Evolutionary conservation across 164 flowering plant species (phyloP).

Genomic region (Amborella trichopoda): DNA sequence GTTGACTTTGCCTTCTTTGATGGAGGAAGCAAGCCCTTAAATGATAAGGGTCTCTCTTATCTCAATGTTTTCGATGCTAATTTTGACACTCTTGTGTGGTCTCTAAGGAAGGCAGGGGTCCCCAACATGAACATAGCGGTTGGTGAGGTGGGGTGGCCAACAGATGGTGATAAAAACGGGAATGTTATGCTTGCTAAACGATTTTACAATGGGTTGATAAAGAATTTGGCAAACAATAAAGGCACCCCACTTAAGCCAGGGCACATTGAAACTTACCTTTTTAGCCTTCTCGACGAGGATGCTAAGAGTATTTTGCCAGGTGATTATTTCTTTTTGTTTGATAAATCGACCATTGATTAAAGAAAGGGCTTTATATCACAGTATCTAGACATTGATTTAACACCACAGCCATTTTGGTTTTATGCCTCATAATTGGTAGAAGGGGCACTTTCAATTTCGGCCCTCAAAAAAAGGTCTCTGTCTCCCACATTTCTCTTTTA

Average conservation of each 20-base stretch:
- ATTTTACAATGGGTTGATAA: slow-evolving; percentile 72
- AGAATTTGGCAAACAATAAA: slow-evolving; percentile 38
- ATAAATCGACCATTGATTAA: too few relatives aligned
- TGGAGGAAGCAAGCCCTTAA: slow-evolving; percentile 30
- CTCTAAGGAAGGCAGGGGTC: slow-evolving; percentile 47
- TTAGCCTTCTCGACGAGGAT: slow-evolving; percentile 71
- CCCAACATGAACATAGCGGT: slow-evolving; percentile 50
- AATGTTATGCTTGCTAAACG: slow-evolving; percentile 30
- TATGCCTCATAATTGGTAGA: too few relatives aligned
- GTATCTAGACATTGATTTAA: too few relatives aligned
- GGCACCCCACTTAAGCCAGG: slow-evolving; percentile 81
- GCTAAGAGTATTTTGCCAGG: slow-evolving; percentile 76
- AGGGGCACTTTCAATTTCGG: too few relatives aligned
- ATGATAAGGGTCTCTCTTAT: slow-evolving; percentile 40
- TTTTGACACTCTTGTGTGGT: slow-evolving; percentile 63
- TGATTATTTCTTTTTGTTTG: too few relatives aligned
- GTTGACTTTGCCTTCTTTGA: slow-evolving; percentile 79
- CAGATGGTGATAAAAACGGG: slow-evolving; percentile 59
- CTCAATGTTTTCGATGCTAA: slow-evolving; percentile 89
- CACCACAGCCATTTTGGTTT: too few relatives aligned
- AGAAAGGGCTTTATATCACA: too few relatives aligned
- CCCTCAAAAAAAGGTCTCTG: too few relatives aligned
- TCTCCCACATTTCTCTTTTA: too few relatives aligned
- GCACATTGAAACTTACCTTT: slow-evolving; percentile 55
- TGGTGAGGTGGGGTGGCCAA: slow-evolving; percentile 98